Base-by-base conservation (phyloP, 495 filamentous ascomycete genomes). In the Trichoderma asperelloides region DNA sequence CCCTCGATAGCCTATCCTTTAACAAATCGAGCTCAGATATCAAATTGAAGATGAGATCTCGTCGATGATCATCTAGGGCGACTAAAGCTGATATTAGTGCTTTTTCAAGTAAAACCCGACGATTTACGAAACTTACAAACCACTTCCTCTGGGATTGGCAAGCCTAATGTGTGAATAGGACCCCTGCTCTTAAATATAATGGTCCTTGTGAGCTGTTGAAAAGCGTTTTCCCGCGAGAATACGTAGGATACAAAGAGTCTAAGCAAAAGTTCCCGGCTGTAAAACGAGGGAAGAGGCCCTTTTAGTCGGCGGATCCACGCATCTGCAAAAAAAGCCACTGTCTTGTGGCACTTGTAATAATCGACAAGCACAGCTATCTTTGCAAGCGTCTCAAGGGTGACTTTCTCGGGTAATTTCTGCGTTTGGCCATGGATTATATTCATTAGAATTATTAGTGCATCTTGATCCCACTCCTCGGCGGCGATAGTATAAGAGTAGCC, bases 361-460 rank as follows among this genome's bases (percentile, higher is more conserved):
- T 85, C 80, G 7, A 81, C 77, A 16, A 85, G 65, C 11, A 79
- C 76, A 16, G 79, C 74, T 49, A 86, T 69, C 65, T 82, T 78
- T 18, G 78, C 77, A 16, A 85, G 74, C 67, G 75, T 73, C 16
- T 81, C 76, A 0, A 84, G 69, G 16, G 57, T 69, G 11, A 84
- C 13, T 4, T 2, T 9, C 0, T 7, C 27, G 5, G 23, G 25
- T 6, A 63, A 27, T 23, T 63, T 63, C 9, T 28, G 23, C 11
- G 62, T 63, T 25, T 33, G 62, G 28, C 62, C 62, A 40, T 63
- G 62, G 9, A 63, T 40, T 2, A 63, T 33, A 4, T 33, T n/a
- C 28, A 63, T 37, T 3, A 63, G 15, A 25, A 63, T 15, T 1
- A 15, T 23, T 2, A 63, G 37, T 4, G 62, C 62, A 0, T 63